These are phyloP conservation scores for Binderoboletus segoi DNA, from an alignment of 1,284 basidiomycete genomes.

Conservation along the genomic window DNA sequence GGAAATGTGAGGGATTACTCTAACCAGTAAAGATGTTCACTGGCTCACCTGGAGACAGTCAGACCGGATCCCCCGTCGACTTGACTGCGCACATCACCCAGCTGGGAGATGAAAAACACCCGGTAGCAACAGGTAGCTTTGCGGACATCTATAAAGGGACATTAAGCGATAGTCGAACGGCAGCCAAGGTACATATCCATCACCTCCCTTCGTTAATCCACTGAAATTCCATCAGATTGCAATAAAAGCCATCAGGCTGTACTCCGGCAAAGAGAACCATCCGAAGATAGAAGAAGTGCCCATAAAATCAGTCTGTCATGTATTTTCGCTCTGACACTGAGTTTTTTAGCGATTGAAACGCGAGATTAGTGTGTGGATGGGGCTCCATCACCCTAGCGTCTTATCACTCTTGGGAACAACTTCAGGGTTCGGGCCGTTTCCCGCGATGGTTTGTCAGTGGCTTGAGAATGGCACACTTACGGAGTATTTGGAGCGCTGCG, in stretches of 20 bases:
- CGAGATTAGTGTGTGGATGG: slow-evolving; percentile 16
- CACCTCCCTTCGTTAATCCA: not conserved
- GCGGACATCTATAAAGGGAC: not conserved
- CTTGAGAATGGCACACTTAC: slow-evolving; percentile 14
- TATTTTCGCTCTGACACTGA: not conserved
- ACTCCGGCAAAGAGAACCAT: not conserved
- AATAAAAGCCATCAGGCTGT: not conserved
- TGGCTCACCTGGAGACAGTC: too few species aligned
- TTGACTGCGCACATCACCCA: not conserved
- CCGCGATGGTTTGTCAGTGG: slow-evolving; percentile 18
- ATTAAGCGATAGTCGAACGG: not conserved
- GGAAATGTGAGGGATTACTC: too few species aligned
- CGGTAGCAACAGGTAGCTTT: not conserved
- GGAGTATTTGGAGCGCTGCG: slow-evolving; percentile 2
- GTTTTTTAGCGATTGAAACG: slow-evolving; percentile 6
- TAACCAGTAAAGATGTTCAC: too few species aligned
- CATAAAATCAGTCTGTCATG: not conserved
- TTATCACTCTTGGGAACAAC: slow-evolving; percentile 4
- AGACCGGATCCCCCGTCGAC: not conserved
- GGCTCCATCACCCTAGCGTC: slow-evolving; percentile 7
- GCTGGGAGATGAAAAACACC: too few species aligned
- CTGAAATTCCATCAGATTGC: not conserved
- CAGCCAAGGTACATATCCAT: too few species aligned
- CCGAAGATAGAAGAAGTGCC: slow-evolving; percentile 2
- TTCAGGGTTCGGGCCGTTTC: slow-evolving; percentile 4